Base-by-base conservation (phyloP, 1,139 yeast genomes). In the Blastobotrys elegans region DNA sequence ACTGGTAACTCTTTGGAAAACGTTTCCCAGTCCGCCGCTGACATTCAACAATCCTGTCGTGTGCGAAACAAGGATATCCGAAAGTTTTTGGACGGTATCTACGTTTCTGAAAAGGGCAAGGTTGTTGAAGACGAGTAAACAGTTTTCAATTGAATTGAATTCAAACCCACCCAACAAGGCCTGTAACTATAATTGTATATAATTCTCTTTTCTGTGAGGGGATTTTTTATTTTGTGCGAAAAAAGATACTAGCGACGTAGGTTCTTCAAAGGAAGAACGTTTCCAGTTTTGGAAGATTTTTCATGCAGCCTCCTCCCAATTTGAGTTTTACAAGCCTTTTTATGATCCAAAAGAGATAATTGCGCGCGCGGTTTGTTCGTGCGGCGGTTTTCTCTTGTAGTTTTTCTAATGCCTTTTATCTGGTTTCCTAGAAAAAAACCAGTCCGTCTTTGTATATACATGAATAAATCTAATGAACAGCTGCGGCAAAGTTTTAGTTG, bases 21-120 rank as follows among this genome's bases (percentile, higher is more conserved):
- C 68, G 98, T 92, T 65, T 92, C 98, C 61, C 98, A 92, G 79
- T 84, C 90, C 69, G 95, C 96, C 75, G 98, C 98, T 67, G 97
- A 90, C 71, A 80, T 92, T 66, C 97, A 92, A 79, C 98, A 94
- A 80, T 81, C 82, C 76, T 90, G 97, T 80, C 84, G 95, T 75
- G 98, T 90, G 71, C 87, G 97, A 83, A 92, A 92, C 95, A 94
- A 94, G 90, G 99, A 94, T 92, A 92, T 94, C 90, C 89, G 98
- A 80, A 92, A 92, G 84, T 92, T 70, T 67, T 85, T 92, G 82
- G 98, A 92, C 77, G 98, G 98, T 89, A 90, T 92, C 79, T 92
- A 92, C 76, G 98, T 92, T 68, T 90, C 97, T 62, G 95, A 87
- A 79, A 86, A 87, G 77, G 96, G 96, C 70, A 78, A 79, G 71